Percentiles rank a stretch among this genome's conserved stretches.
phyloP scores from a whole-genome alignment of 441 rosid genomes.

The Populus hybrid region DNA sequence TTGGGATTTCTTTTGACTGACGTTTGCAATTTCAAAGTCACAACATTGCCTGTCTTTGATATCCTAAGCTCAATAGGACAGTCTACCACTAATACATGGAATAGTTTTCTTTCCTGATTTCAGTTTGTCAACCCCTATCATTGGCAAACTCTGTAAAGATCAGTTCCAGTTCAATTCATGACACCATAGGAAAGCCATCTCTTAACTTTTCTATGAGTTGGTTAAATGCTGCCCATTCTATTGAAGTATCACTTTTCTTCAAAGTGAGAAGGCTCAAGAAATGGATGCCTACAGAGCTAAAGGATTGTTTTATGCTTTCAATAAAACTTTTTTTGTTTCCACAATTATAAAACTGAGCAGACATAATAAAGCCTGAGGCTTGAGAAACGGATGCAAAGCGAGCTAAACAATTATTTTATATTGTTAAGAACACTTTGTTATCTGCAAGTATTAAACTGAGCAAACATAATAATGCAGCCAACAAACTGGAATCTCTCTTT shows the following conservation, averaged over 20 bases:
- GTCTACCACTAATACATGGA: not conserved
- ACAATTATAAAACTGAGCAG: not conserved
- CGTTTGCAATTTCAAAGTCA: not conserved
- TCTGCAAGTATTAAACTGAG: not conserved
- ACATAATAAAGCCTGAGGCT: not conserved
- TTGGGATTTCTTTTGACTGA: not conserved
- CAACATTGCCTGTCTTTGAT: not conserved
- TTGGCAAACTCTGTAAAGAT: not conserved
- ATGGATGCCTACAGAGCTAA: not conserved
- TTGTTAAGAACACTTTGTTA: not conserved
- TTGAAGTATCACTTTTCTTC: not conserved
- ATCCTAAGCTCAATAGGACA: not conserved
- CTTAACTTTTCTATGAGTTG: not conserved
- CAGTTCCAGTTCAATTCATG: not conserved
- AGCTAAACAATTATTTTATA: not conserved
- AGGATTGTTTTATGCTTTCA: not conserved
- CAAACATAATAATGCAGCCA: not conserved
- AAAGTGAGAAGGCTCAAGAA: not conserved
- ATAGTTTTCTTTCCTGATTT: not conserved
- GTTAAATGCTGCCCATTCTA: not conserved
- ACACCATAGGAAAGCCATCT: not conserved
- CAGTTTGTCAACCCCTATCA: not conserved
- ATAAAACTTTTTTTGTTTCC: not conserved
- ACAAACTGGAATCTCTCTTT: not conserved
- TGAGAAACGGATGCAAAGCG: not conserved